phyloP scores from a whole-genome alignment of 148 eudicot genomes.

The Cornus suecica region DNA sequence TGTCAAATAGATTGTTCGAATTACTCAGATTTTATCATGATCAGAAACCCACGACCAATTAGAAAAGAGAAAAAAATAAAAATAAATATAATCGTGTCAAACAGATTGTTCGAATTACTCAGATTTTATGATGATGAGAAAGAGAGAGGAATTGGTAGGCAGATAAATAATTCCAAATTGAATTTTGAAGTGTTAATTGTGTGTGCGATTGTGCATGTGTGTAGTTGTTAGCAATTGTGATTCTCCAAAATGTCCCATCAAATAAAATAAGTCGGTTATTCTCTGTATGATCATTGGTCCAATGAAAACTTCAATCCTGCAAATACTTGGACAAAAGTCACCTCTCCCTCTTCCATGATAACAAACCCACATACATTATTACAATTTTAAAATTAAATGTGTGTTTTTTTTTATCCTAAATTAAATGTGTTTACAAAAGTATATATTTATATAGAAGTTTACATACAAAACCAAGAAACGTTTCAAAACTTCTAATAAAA shows the following conservation, averaged over 20 bases:
- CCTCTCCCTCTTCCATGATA: background rate
- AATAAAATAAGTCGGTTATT: constrained; percentile 13
- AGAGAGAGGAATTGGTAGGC: background rate
- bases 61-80: no score
- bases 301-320: constrained; percentile 10
- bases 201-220: no score
- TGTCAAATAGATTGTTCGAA: no score
- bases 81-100: no score
- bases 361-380: background rate
- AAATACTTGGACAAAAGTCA: constrained; percentile 10
- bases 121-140: no score
- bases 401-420: no score
- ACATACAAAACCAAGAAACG: no score
- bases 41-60: no score
- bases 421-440: background rate
- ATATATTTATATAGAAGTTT: background rate
- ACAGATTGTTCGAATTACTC: no score
- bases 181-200: background rate
- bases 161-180: background rate
- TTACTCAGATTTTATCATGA: no score
- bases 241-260: constrained; percentile 20
- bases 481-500: background rate
- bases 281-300: constrained; percentile 14
- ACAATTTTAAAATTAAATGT: background rate
- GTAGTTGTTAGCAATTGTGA: constrained; percentile 7